phyloP scores from a whole-genome alignment of 2,329 filamentous ascomycete species.

The Colletotrichum filicis region DNA sequence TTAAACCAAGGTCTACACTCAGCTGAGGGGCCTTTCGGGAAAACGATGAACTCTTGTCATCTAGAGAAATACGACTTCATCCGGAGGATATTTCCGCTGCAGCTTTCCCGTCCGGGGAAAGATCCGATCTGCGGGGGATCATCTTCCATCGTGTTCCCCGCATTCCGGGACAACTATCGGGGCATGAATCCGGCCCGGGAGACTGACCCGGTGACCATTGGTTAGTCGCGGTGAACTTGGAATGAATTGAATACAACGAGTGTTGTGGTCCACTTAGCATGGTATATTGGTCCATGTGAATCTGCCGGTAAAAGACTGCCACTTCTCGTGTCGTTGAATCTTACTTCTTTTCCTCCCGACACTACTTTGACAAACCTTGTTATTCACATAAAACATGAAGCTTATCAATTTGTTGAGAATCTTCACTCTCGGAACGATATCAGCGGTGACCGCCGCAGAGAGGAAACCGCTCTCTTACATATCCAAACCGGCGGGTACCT shows the following conservation, averaged over 20 bases:
- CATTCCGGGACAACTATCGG: conserved; percentile 12
- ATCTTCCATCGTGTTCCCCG: not conserved
- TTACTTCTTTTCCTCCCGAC: not conserved
- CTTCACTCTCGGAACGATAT: not conserved
- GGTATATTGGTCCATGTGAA: not conserved
- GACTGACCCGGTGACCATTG: not conserved
- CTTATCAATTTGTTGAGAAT: not conserved
- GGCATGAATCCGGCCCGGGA: not conserved
- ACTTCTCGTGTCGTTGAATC: not conserved
- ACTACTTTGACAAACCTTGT: not conserved
- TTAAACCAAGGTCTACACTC: not conserved
- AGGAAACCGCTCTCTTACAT: conserved; percentile 6
- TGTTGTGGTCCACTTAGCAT: not conserved
- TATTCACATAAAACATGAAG: not conserved
- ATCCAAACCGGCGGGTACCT: conserved; percentile 1
- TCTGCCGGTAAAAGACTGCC: not conserved
- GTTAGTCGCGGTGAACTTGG: not conserved
- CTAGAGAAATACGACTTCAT: not conserved
- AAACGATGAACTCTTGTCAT: not conserved
- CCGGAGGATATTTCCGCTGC: not conserved
- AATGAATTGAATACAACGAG: not conserved
- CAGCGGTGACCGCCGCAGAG: not conserved
- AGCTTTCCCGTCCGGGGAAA: not conserved
- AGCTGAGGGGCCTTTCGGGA: not conserved
- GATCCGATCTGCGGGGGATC: conserved; percentile 8